Conservation (phyloP, 2,329 filamentous ascomycete species). For the Magnaporthiopsis rhizophila region DNA sequence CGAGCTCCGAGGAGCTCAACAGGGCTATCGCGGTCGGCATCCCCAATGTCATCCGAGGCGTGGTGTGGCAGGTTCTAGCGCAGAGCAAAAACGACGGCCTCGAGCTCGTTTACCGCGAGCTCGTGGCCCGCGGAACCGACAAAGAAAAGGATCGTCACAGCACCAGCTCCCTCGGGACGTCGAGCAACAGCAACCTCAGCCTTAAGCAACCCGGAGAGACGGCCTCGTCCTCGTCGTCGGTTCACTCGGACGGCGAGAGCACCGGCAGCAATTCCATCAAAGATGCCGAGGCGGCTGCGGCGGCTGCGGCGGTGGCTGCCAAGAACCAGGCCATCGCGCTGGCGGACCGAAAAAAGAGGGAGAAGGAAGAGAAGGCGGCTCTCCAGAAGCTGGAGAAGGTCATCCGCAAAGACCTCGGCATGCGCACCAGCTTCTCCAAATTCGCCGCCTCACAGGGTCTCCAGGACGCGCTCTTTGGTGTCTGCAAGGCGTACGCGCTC, state of each 20-base stretch:
- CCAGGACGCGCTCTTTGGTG: constrained; percentile 87
- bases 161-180: constrained; percentile 41
- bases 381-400: constrained; percentile 81
- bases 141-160: constrained; percentile 58
- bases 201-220: constrained; percentile 52
- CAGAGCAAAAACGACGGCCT: constrained; percentile 91
- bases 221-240: constrained; percentile 74
- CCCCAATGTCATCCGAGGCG: constrained; percentile 89
- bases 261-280: constrained; percentile 30
- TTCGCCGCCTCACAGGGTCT: constrained; percentile 85
- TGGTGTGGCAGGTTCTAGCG: constrained; percentile 95
- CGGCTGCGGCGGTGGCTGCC: not conserved
- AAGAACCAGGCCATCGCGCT: constrained; percentile 57
- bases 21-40: constrained; percentile 88
- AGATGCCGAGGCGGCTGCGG: constrained; percentile 6
- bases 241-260: constrained; percentile 55
- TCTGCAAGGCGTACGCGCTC: constrained; percentile 95
- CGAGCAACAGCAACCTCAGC: constrained; percentile 45
- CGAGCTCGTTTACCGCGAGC: constrained; percentile 76
- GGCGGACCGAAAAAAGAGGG: constrained; percentile 66
- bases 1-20: constrained; percentile 83
- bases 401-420: constrained; percentile 84
- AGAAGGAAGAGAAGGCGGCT: constrained; percentile 66
- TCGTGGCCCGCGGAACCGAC: constrained; percentile 72
- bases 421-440: constrained; percentile 92